These are phyloP conservation scores for Aspergillus versicolor DNA, from an alignment of 2,329 filamentous ascomycete species.

Conservation along the genomic window DNA sequence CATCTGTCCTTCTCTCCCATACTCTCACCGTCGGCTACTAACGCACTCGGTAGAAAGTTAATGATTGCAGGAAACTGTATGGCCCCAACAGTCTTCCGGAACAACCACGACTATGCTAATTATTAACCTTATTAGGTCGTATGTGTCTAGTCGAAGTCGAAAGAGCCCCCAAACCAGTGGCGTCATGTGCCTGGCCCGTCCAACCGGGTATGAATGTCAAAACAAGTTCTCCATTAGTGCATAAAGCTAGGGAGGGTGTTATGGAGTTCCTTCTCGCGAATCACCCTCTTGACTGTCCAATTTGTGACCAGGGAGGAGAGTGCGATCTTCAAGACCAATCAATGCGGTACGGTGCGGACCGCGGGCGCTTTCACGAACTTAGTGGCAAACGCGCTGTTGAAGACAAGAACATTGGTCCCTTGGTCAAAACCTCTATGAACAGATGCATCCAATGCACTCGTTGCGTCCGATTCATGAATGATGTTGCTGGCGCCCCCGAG, in stretches of 20 bases:
- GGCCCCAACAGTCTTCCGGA: constrained; percentile 11
- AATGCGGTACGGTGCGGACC: constrained; percentile 95
- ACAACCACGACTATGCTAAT: not conserved
- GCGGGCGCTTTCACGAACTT: constrained; percentile 94
- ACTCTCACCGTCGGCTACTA: constrained; percentile 21
- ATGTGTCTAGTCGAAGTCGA: constrained; percentile 99
- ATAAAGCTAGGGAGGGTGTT: constrained; percentile 97
- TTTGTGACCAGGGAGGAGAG: constrained; percentile 98
- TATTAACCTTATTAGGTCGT: constrained; percentile 51
- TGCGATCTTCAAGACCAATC: constrained; percentile 99
- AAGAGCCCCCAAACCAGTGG: constrained; percentile 91
- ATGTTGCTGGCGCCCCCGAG: constrained; percentile 92
- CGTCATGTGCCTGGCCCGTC: constrained; percentile 98
- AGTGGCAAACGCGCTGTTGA: constrained; percentile 96
- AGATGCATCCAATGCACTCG: constrained; percentile 98
- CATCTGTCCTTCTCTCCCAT: constrained; percentile 19
- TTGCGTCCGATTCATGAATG: constrained; percentile 96
- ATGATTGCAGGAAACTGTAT: constrained; percentile 97
- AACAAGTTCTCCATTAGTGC: constrained; percentile 91
- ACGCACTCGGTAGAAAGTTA: constrained; percentile 66
- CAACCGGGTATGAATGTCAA: constrained; percentile 99
- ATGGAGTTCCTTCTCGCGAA: constrained; percentile 99
- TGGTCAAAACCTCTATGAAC: constrained; percentile 99
- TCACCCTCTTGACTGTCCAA: constrained; percentile 91
- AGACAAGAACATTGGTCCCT: constrained; percentile 97